Base-by-base conservation (phyloP, 768 basidiomycete species). In the Pleurotus giganteus region DNA sequence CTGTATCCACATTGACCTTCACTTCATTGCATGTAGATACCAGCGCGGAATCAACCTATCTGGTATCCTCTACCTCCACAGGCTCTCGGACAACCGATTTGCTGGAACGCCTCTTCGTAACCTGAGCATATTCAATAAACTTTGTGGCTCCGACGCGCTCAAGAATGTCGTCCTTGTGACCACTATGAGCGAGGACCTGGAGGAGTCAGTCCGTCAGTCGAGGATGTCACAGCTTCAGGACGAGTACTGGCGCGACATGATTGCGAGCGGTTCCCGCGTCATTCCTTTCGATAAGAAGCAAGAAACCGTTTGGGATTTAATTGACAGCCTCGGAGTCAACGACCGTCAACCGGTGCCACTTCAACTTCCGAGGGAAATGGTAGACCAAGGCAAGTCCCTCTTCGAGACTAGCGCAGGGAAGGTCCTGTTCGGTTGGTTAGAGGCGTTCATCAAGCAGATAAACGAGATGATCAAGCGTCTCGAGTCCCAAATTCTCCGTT, bases 161-260 rank as follows among this genome's bases (percentile, higher is more conserved):
- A 69, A 70, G 55, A 77, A 80, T 52, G 77, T 81, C 42, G 70
- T 78, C 37, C 67, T 82, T 49, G 72, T 71, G 39, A 78, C 79
- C 50, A 81, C 73, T 7, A 79, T 74, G 72, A 79, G 79, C 76
- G 69, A 65, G 11, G 4, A 28, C 9, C 19, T 45, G 23, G 27
- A 45, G 6, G 21, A 24, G 7, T 24, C 44, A 13, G 17, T 28
- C 27, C 21, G 19, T 11, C 1, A 45, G 2, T 19, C 7, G 12
- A 17, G 44, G 21, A 7, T 45, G 17, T 69, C 27, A 57, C 59
- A 2, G 77, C 73, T 58, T 8, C 17, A 17, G 9, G 34, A 69
- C 43, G 67, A 65, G 32, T 78, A 74, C 61, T 81, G 80, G 72
- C 71, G 72, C 55, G 66, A 70, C 23, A 71, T 76, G 53, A 66